Evolutionary conservation across 306 rosid genomes (phyloP), one percentile per base, ranked within the genome.

Genomic region (Echinosophora koreensis): DNA sequence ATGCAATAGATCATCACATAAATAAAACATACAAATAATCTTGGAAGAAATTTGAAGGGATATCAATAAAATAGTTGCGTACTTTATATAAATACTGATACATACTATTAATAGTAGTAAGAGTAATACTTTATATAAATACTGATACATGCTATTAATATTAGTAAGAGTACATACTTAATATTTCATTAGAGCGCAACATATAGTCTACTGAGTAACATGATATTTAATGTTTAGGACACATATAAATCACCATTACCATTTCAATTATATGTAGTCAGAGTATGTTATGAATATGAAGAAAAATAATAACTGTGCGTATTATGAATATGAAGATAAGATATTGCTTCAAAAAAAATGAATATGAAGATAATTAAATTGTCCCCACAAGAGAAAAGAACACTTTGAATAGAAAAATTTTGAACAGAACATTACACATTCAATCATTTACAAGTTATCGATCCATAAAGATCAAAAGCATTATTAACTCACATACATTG

Each of bases 311-410:
- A 10, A 42, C 4, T 10, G 5, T 46, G 5, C 3, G 22, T 22
- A 22, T 39, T 6, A 2, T 39, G 44, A 39, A 39, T 39, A 39
- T 39, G 44, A 30, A 30, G 32, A 30, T 30, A 22, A n/a, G n/a
- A n/a, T n/a, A n/a, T n/a, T n/a, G n/a, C n/a, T n/a, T n/a, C n/a
- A n/a, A n/a, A n/a, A n/a, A n/a, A n/a, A n/a, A 2, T 39, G 44
- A 39, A 39, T 39, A 39, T 39, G 44, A 30, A 30, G 32, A 30
- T 30, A 22, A n/a, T n/a, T n/a, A n/a, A 60, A 60, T 11, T 47
- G 79, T 77, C 79, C 85, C 82, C 74, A 55, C 73, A 58, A 15
- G 61, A 69, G 72, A 68, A 74, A 74, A 47, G 35, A 57, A 42
- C 10, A 51, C 9, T 34, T 34, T 5, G 41, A 32, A 57, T 51